phyloP scores from a whole-genome alignment of 108 stramenopile species.

The Mediolabrus comicus region DNA sequence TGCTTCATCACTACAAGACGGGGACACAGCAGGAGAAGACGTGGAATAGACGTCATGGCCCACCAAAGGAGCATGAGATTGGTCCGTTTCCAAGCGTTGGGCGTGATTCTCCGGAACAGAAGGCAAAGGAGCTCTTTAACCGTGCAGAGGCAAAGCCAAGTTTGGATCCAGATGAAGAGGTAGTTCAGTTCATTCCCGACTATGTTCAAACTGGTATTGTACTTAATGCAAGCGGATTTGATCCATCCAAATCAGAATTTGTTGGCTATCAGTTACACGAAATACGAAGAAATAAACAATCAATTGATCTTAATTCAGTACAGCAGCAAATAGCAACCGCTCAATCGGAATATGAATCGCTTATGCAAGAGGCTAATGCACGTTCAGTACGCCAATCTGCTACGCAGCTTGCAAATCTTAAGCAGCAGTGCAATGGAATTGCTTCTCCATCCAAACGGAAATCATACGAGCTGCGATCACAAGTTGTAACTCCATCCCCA shows the following conservation, averaged over 20 bases:
- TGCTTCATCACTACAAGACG: slow-evolving; percentile 10
- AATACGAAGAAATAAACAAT: not conserved
- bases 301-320: not conserved
- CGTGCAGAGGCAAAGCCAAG: not conserved
- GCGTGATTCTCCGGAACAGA: slow-evolving; percentile 11
- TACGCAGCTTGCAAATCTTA: not conserved
- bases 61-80: slow-evolving; percentile 1
- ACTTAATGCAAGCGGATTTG: slow-evolving; percentile 3
- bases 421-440: not conserved
- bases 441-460: not conserved
- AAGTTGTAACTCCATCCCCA: not conserved
- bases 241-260: slow-evolving; percentile 2
- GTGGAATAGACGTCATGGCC: not conserved
- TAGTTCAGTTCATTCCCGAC: not conserved
- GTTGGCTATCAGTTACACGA: slow-evolving; percentile 12
- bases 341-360: not conserved
- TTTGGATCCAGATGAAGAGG: not conserved
- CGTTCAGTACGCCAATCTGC: not conserved
- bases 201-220: slow-evolving; percentile 2
- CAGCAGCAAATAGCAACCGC: not conserved
- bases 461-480: not conserved
- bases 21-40: slow-evolving; percentile 12
- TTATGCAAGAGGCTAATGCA: not conserved
- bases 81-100: not conserved
- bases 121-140: slow-evolving; percentile 6